phyloP scores from a whole-genome alignment of 2,329 filamentous ascomycete species.

The Daldinia sp. region DNA sequence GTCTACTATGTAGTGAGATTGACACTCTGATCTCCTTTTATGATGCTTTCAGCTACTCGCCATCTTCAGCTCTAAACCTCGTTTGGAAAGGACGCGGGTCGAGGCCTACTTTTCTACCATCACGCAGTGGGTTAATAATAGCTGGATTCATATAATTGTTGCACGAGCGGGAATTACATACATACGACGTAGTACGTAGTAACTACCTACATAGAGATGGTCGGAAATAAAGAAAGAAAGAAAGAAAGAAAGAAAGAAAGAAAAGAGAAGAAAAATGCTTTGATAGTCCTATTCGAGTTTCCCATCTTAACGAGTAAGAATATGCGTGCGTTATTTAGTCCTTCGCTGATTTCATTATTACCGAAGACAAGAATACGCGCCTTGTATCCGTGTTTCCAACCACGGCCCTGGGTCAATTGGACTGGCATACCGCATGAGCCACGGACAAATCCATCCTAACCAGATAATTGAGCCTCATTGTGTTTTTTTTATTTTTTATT shows the following conservation, averaged over 20 bases:
- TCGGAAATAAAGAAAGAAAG: neutral
- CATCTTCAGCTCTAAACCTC: constrained; percentile 10
- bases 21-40: constrained; percentile 20
- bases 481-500: no score
- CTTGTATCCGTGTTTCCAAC: constrained; percentile 32
- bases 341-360: constrained; percentile 21
- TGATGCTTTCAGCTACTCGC: constrained; percentile 26
- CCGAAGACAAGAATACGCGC: constrained; percentile 27
- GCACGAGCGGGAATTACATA: constrained; percentile 14
- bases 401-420: constrained; percentile 42
- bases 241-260: neutral
- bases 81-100: constrained; percentile 23
- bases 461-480: constrained; percentile 41
- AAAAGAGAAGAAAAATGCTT: neutral
- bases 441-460: constrained; percentile 24
- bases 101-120: constrained; percentile 10
- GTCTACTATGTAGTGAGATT: constrained; percentile 19
- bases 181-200: neutral
- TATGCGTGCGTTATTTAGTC: constrained; percentile 29
- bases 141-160: constrained; percentile 8
- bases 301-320: constrained; percentile 19
- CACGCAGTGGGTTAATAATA: constrained; percentile 17
- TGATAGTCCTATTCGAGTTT: neutral
- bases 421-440: constrained; percentile 44
- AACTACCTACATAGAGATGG: neutral